Evolutionary conservation across 805 yeast species (phyloP).

Genomic region (Saturnispora galanensis): DNA sequence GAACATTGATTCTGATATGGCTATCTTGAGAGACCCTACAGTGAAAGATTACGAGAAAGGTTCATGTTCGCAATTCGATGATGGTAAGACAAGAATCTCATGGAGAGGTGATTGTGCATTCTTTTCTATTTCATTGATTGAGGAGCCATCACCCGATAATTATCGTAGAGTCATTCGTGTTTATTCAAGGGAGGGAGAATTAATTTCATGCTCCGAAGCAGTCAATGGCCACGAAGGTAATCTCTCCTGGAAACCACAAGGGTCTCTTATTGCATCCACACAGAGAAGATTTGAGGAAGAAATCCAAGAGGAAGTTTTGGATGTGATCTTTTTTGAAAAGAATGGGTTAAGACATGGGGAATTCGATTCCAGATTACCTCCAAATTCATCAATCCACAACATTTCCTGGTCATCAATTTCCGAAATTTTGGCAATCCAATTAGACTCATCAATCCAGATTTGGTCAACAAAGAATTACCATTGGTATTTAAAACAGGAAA

Average conservation of each 20-base stretch:
- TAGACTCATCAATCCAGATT: constrained; percentile 56
- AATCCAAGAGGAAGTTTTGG: constrained; percentile 35
- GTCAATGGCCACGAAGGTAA: constrained; percentile 69
- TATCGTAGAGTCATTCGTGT: constrained; percentile 75
- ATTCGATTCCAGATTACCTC: constrained; percentile 56
- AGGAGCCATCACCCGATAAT: constrained; percentile 30
- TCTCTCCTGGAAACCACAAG: constrained; percentile 86
- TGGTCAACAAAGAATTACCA: constrained; percentile 93
- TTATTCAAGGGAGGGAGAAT: constrained; percentile 65
- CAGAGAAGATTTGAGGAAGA: constrained; percentile 50
- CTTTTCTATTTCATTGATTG: constrained; percentile 60
- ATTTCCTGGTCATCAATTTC: constrained; percentile 76
- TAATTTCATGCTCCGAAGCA: constrained; percentile 83
- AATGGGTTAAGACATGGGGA: constrained; percentile 91
- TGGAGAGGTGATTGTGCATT: constrained; percentile 97
- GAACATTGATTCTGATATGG: constrained; percentile 47
- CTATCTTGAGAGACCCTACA: constrained; percentile 75
- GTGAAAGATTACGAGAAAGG: constrained; percentile 70
- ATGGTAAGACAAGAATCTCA: constrained; percentile 40
- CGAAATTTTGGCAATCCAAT: constrained; percentile 64
- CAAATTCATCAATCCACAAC: constrained; percentile 37
- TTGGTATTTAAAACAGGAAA: constrained; percentile 88
- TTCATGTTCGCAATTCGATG: constrained; percentile 45
- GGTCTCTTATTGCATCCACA: constrained; percentile 74
- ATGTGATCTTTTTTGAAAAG: constrained; percentile 76